Evolutionary conservation across 2,329 filamentous ascomycete genomes (phyloP), one percentile per base, ranked within the genome.

Genomic region (Xenoacremonium recifei): DNA sequence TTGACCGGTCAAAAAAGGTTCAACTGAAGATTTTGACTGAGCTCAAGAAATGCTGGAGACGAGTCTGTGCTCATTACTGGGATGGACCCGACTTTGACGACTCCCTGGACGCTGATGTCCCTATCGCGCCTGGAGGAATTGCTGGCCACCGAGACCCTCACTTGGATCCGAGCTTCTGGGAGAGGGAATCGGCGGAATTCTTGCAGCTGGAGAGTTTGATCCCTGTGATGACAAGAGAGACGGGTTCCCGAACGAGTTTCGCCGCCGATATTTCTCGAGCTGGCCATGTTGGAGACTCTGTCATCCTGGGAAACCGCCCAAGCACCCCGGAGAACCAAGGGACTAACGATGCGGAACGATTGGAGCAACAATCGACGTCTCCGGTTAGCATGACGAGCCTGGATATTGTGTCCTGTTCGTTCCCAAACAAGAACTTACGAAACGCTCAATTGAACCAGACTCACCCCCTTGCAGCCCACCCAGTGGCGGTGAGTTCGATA

Each of bases 1-100:
- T 76, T 15, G 54, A 61, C 2, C 58, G 60, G 25, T 67, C 64
- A 17, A 65, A 68, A 12, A 80, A 78, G 50, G 75, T 79, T 3
- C 79, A 78, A 37, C 53, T 95, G 45, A 96, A 96, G 65, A 95
- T 97, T 51, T 75, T 99, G 25, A 83, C 86, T 21, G 93, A 99
- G 65, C 71, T 99, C 48, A 99, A 99, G 65, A 95, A 96, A 62
- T 97, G 93, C 62, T 99, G 93, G 93, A 84, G 91, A 62, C 80
- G 91, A 38, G 88, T 93, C 16, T 97, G 91, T 62, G 84, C 87
- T 0, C 70, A 91, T 41, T 96, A 91, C 62, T 99, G 93, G 92
- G 88, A 95, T 48, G 79, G 78, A 0, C 72, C 81, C 0, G 80
- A 88, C 35, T 84, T 84, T 25, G 75, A 84, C 50, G 75, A 85